These are phyloP conservation scores for Chalciporus chontae DNA, from an alignment of 768 basidiomycete species.

Conservation along the genomic window DNA sequence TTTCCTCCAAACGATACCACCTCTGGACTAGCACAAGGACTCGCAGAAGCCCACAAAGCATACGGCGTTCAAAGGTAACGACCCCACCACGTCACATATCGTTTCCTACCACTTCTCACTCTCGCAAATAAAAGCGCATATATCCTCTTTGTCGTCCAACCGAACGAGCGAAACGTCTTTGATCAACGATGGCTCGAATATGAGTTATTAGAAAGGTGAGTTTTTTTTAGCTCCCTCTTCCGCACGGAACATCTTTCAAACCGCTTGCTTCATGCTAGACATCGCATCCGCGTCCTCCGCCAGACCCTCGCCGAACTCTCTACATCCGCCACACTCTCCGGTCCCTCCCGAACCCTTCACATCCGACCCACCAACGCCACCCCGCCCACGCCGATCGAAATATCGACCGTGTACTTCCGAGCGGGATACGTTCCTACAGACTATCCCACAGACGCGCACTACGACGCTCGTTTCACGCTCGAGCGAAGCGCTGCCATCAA, in stretches of 20 bases:
- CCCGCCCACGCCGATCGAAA: constrained; percentile 43
- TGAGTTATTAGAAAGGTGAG: constrained; percentile 73
- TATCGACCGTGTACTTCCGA: constrained; percentile 89
- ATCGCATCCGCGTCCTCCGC: constrained; percentile 70
- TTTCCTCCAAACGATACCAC: constrained; percentile 75
- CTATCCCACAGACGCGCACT: constrained; percentile 63
- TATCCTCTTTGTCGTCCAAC: constrained; percentile 88
- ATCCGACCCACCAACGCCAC: constrained; percentile 7
- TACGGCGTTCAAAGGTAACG: constrained; percentile 57
- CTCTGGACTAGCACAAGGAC: constrained; percentile 64
- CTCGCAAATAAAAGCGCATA: constrained; percentile 34
- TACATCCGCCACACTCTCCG: constrained; percentile 48
- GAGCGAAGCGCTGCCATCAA: constrained; percentile 87
- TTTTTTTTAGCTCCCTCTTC: constrained; percentile 10
- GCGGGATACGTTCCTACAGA: constrained; percentile 85
- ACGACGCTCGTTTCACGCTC: constrained; percentile 69
- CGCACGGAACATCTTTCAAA: too few relatives aligned
- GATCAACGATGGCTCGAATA: constrained; percentile 91
- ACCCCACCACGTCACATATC: background rate
- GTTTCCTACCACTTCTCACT: background rate
- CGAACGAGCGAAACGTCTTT: constrained; percentile 88
- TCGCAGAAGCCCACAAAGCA: constrained; percentile 76
- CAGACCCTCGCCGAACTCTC: constrained; percentile 73
- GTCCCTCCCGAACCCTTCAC: constrained; percentile 45
- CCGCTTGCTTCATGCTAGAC: constrained; percentile 37